Conservation (phyloP, 2,329 filamentous ascomycete species). For the Diaporthe destruens region DNA sequence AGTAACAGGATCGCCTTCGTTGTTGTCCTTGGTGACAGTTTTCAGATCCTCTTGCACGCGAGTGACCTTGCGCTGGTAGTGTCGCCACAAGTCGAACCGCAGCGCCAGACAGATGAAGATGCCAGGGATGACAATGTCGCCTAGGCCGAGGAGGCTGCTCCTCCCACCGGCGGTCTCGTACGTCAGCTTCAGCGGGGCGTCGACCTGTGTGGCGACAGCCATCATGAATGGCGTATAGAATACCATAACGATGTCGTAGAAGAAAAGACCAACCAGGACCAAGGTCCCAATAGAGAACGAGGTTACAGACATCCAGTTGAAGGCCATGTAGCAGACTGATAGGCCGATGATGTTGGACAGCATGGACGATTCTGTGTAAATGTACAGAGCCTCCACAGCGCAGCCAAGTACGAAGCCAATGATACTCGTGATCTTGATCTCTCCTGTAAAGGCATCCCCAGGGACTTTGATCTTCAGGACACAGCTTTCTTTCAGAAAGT, state of each 20-base stretch:
- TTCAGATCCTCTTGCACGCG: conserved; percentile 55
- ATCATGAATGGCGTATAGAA: conserved; percentile 91
- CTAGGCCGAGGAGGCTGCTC: conserved; percentile 86
- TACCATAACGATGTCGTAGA: conserved; percentile 95
- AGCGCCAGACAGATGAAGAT: conserved; percentile 90
- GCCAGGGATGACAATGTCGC: conserved; percentile 94
- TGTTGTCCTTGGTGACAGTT: conserved; percentile 45
- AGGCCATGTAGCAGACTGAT: conserved; percentile 84
- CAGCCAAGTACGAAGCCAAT: conserved; percentile 68
- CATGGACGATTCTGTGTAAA: conserved; percentile 69
- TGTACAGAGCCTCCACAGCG: conserved; percentile 71
- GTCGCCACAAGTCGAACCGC: conserved; percentile 89
- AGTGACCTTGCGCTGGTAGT: conserved; percentile 78
- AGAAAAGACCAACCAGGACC: conserved; percentile 83
- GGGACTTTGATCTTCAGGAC: conserved; percentile 63
- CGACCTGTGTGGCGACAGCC: conserved; percentile 87
- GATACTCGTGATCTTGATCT: conserved; percentile 69
- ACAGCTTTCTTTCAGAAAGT: conserved; percentile 65
- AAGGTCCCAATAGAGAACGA: conserved; percentile 86
- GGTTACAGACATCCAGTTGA: conserved; percentile 89
- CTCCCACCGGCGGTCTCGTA: conserved; percentile 75
- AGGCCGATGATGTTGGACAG: conserved; percentile 90
- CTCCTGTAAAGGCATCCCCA: conserved; percentile 61
- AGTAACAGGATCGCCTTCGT: conserved; percentile 34
- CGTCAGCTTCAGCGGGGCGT: conserved; percentile 92